phyloP scores from a whole-genome alignment of 148 eudicot species.

The Cornus kousa region DNA sequence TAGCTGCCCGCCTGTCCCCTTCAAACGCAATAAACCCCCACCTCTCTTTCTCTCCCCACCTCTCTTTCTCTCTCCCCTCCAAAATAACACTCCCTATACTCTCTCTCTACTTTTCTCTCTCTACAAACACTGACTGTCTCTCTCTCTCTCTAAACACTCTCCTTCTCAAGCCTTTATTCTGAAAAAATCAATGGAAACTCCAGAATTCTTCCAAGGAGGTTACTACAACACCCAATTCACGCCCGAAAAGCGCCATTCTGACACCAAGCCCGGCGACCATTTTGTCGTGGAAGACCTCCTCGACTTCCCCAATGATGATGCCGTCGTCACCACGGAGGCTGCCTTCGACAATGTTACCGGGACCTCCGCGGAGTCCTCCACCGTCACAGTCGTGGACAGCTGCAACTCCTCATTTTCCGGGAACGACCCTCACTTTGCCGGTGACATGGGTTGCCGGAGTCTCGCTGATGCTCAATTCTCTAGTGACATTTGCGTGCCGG shows the following conservation, averaged over 20 bases:
- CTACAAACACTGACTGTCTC: conserved; percentile 1
- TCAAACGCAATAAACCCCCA: conserved; percentile 48
- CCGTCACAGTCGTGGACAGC: conserved; percentile 47
- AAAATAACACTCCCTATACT: conserved; percentile 14
- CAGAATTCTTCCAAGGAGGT: conserved; percentile 28
- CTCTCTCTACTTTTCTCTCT: not conserved
- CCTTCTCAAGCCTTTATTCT: not conserved
- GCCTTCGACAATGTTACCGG: conserved; percentile 22
- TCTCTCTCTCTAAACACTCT: not conserved
- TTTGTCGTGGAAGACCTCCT: conserved; percentile 83
- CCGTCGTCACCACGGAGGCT: conserved; percentile 16
- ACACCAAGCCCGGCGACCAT: conserved; percentile 39
- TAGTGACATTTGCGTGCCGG: conserved; percentile 73
- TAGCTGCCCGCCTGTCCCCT: conserved; percentile 45
- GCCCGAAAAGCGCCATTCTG: conserved; percentile 29
- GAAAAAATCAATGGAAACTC: conserved; percentile 13
- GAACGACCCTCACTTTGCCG: conserved; percentile 19
- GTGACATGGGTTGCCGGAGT: conserved; percentile 20
- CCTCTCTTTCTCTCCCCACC: conserved; percentile 23
- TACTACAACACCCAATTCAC: conserved; percentile 27
- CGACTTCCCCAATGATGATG: conserved; percentile 68
- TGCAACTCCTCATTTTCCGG: conserved; percentile 62
- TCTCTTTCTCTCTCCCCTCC: conserved; percentile 28
- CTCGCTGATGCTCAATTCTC: conserved; percentile 43
- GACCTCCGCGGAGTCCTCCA: conserved; percentile 46